Conservation (phyloP, 257 asterid species). For the Anisodus acutangulus region DNA sequence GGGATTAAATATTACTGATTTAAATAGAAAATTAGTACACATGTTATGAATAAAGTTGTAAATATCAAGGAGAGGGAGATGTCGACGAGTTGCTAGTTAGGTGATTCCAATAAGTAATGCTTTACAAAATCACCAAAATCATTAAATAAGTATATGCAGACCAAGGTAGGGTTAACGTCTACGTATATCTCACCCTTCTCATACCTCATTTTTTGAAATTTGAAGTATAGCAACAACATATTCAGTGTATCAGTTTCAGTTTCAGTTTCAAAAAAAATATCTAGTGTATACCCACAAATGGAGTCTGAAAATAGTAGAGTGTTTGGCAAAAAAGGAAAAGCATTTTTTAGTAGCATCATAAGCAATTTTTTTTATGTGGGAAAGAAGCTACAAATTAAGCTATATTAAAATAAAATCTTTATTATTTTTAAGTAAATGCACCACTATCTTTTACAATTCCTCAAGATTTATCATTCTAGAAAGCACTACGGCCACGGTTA, state of each 20-base stretch:
- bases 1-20: background rate
- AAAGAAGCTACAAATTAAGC: background rate
- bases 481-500: background rate
- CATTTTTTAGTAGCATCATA: background rate
- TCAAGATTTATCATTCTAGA: background rate
- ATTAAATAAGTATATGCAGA: background rate
- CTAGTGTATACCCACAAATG: no score
- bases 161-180: background rate
- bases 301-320: background rate
- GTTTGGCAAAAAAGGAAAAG: background rate
- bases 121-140: background rate
- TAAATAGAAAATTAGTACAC: background rate
- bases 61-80: background rate
- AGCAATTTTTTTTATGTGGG: background rate
- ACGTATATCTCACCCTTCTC: no score
- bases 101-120: background rate
- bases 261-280: no score
- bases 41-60: background rate
- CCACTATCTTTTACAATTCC: background rate
- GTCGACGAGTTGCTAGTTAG: background rate
- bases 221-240: no score
- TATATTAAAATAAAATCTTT: background rate
- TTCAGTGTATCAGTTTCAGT: no score
- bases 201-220: no score
- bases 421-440: background rate